Percentiles rank a stretch among this genome's conserved stretches.
Evolutionary conservation across 257 asterid genomes (phyloP).

Genomic region (Nemophila menziesii): DNA sequence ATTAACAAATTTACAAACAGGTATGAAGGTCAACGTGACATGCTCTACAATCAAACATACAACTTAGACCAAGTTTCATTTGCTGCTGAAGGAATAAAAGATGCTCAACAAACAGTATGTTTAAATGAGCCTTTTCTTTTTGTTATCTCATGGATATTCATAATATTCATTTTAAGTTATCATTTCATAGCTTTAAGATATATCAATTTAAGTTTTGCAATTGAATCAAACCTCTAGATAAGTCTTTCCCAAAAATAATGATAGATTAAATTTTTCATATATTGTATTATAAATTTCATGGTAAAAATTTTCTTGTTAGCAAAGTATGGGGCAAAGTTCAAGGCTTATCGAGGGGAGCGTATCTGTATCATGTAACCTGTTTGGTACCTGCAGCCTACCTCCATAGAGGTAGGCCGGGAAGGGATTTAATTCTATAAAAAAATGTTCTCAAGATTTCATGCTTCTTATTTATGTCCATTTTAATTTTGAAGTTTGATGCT

Average conservation of each 20-base stretch:
- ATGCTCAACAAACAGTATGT: slow-evolving; percentile 98
- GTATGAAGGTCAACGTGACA: slow-evolving; percentile 98
- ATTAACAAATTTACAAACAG: slow-evolving; percentile 24
- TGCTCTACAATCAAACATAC: slow-evolving; percentile 94
- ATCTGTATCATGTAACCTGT: slow-evolving; percentile 47
- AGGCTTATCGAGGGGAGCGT: slow-evolving; percentile 45
- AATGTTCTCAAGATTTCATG: slow-evolving; percentile 13
- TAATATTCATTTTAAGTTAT: not conserved
- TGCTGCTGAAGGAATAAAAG: slow-evolving; percentile 98
- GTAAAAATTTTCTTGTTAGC: slow-evolving; percentile 56
- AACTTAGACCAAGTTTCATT: slow-evolving; percentile 95
- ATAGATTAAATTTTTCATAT: not conserved
- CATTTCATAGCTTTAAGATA: not conserved
- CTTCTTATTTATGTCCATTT: slow-evolving; percentile 7
- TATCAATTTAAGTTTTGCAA: not conserved
- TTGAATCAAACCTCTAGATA: not conserved
- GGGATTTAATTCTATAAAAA: slow-evolving; percentile 15
- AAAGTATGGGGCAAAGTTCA: slow-evolving; percentile 42
- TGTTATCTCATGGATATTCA: not conserved
- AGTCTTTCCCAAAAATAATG: not conserved
- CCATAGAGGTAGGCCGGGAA: slow-evolving; percentile 50
- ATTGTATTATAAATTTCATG: slow-evolving; percentile 16
- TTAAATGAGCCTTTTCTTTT: not conserved
- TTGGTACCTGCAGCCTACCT: slow-evolving; percentile 78
- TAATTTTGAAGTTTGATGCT: slow-evolving; percentile 18